Percentiles rank a stretch among this genome's conserved stretches.
Evolutionary conservation across 768 basidiomycete genomes (phyloP).

Genomic region (Mycena alexandri): DNA sequence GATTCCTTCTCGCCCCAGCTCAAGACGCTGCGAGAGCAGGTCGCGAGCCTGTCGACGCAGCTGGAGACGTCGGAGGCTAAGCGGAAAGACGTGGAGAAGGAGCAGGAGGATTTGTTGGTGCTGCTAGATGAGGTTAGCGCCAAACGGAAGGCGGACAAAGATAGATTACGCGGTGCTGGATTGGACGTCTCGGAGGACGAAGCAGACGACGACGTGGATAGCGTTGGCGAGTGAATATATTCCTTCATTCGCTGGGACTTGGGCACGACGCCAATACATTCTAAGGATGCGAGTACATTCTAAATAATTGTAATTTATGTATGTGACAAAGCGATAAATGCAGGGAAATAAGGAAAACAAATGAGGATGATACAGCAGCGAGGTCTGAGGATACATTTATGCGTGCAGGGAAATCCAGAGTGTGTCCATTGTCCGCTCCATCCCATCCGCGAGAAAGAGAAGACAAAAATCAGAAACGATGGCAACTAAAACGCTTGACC

Average conservation of each 20-base stretch:
- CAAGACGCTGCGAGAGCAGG: slow-evolving; percentile 58
- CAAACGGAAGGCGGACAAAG: slow-evolving; percentile 90
- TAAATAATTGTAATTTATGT: slow-evolving; percentile 26
- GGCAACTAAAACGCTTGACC: slow-evolving; percentile 50
- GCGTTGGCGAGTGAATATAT: slow-evolving; percentile 46
- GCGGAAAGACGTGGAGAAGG: slow-evolving; percentile 89
- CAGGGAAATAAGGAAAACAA: background rate
- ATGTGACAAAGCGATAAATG: slow-evolving; percentile 18
- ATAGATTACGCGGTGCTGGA: slow-evolving; percentile 75
- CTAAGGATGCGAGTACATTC: slow-evolving; percentile 9
- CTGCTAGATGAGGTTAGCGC: slow-evolving; percentile 90
- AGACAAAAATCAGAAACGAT: slow-evolving; percentile 10
- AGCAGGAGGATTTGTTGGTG: slow-evolving; percentile 96
- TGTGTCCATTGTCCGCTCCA: slow-evolving; percentile 17
- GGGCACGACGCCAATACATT: background rate
- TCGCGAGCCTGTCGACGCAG: slow-evolving; percentile 57
- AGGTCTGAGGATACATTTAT: slow-evolving; percentile 13
- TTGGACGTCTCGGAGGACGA: slow-evolving; percentile 96
- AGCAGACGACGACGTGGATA: slow-evolving; percentile 76
- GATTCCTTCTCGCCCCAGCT: slow-evolving; percentile 48
- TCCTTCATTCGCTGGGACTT: slow-evolving; percentile 2
- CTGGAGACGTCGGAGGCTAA: slow-evolving; percentile 70
- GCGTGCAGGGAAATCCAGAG: slow-evolving; percentile 12
- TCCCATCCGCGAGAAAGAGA: slow-evolving; percentile 19
- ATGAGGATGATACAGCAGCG: slow-evolving; percentile 28